Evolutionary conservation across 1,139 yeast species (phyloP), one percentile per base, ranked within the genome.

Genomic region (Scheffersomyces illinoinensis): DNA sequence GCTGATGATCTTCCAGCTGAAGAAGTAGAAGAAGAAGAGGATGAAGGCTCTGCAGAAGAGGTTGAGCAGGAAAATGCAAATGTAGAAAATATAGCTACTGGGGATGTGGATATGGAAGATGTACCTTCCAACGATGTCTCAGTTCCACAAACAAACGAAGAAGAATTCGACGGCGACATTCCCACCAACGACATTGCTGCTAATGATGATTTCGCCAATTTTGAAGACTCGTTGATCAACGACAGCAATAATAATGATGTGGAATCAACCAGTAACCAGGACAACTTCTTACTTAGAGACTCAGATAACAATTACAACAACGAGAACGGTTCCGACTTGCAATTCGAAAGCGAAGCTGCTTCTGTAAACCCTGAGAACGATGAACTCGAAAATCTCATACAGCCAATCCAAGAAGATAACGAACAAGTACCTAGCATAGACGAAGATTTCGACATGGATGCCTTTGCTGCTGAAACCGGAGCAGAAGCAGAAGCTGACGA

Each of bases 371-470:
- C 51, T 20, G 51, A 48, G 14, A 19, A 48, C 24, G 51, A 48
- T 10, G 51, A 48, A n/a, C 51, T 48, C 26, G 24, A 48, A 10
- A 17, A 6, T 20, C 51, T 48, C 24, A 20, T 48, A 48, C 51
- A 48, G 24, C 51, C 51, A 48, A 20, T 20, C n/a, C 26, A 48
- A 53, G 54, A 39, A 33, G 52, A 19, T 17, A 48, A 46, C 6
- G 55, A 53, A 53, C 23, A 53, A 33, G 20, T 33, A 7, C 21
- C 33, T 14, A 51, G 47, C 12, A 51, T 33, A 26, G 46, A 58
- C n/a, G 62, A 60, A 18, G 50, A 58, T 21, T 59, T 53, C 47
- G 48, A 18, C 53, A 52, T 51, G 24, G 55, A 56, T 12, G 12
- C 54, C 20, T 26, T 43, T 17, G 23, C 50, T 24, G 24, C 43